These are phyloP conservation scores for Ogataea nonfermentans DNA, from an alignment of 805 yeast species.

Conservation along the genomic window DNA sequence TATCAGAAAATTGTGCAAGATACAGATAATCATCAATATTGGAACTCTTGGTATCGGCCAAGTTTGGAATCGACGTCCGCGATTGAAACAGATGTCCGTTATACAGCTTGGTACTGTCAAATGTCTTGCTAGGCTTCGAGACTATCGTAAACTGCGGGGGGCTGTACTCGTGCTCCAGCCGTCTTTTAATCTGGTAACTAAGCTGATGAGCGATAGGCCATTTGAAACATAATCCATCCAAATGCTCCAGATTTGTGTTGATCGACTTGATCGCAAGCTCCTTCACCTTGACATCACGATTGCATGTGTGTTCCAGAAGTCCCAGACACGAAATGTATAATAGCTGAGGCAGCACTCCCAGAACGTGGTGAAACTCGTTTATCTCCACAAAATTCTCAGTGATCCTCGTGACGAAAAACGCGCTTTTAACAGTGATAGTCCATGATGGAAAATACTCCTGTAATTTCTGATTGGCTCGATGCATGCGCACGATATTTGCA, in stretches of 20 bases:
- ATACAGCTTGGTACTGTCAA: slow-evolving; percentile 1
- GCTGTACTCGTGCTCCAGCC: slow-evolving; percentile 3
- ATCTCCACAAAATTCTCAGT: slow-evolving; percentile 4
- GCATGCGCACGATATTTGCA: slow-evolving; percentile 49
- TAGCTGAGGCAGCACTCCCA: slow-evolving; percentile 3
- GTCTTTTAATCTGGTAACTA: slow-evolving; percentile 6
- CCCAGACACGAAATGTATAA: slow-evolving; percentile 14
- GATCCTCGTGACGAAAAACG: slow-evolving; percentile 8
- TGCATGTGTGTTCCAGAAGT: slow-evolving; percentile 9
- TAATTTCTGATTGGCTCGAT: background rate
- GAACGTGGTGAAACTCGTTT: slow-evolving; percentile 5
- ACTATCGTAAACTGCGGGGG: background rate
- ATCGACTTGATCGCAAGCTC: slow-evolving; percentile 3
- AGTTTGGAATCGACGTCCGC: slow-evolving; percentile 15
- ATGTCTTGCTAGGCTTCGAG: slow-evolving; percentile 1
- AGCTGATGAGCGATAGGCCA: slow-evolving; percentile 16
- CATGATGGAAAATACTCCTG: slow-evolving; percentile 16
- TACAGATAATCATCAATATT: slow-evolving; percentile 9
- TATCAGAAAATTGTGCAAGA: slow-evolving; percentile 1
- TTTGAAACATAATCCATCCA: slow-evolving; percentile 8
- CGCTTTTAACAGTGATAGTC: slow-evolving; percentile 10
- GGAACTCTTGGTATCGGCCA: slow-evolving; percentile 8
- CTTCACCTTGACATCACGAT: slow-evolving; percentile 4
- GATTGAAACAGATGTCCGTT: slow-evolving; percentile 1
- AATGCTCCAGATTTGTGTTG: slow-evolving; percentile 1